A percentile compares a stretch with the other conserved stretches of the same genome.
Conservation (phyloP, 805 yeast species). For the Teunomyces aglyptinius region DNA sequence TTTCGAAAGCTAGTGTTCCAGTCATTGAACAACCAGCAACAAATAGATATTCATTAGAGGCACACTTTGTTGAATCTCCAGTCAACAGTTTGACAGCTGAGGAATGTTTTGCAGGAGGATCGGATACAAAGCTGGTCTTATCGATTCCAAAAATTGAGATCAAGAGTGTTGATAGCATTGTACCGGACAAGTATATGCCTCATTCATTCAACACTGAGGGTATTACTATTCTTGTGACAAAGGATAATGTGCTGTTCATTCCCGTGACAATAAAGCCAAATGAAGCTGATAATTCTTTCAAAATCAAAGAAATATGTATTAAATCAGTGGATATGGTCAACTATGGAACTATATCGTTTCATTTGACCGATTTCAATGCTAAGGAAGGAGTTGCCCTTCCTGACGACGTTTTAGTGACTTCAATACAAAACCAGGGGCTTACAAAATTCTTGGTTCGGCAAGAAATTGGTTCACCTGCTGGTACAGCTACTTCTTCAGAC, state of each 20-base stretch:
- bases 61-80: conserved; percentile 1
- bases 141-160: background rate
- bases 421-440: conserved; percentile 21
- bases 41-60: background rate
- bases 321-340: conserved; percentile 35
- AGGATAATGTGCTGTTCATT: conserved; percentile 56
- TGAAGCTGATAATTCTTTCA: conserved; percentile 18
- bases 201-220: conserved; percentile 8
- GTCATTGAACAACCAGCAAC: background rate
- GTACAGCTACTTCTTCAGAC: conserved; percentile 49
- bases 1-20: background rate
- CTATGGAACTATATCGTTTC: conserved; percentile 39
- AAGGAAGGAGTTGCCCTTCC: conserved; percentile 57
- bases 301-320: conserved; percentile 40
- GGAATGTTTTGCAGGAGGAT: background rate
- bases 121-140: conserved; percentile 1
- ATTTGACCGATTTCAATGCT: conserved; percentile 68
- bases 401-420: conserved; percentile 41
- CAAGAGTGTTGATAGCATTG: background rate
- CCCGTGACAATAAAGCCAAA: conserved; percentile 39
- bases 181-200: conserved; percentile 23
- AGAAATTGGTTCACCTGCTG: conserved; percentile 31
- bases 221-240: conserved; percentile 53
- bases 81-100: background rate
- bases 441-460: conserved; percentile 31